These are phyloP conservation scores for Lagenaria siceraria DNA, from an alignment of 306 rosid genomes.

Conservation along the genomic window DNA sequence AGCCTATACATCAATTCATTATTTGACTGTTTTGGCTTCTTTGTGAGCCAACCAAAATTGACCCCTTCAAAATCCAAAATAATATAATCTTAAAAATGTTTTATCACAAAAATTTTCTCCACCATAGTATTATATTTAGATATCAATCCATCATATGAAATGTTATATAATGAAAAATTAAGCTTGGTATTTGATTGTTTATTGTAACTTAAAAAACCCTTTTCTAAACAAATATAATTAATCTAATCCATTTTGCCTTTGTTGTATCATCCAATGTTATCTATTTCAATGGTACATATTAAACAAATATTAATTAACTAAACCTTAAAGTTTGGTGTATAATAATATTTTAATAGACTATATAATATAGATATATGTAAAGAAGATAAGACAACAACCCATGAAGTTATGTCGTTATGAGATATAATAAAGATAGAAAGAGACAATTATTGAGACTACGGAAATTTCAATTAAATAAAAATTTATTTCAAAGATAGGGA, in stretches of 20 bases:
- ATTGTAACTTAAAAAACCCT: not conserved
- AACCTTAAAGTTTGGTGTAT: not conserved
- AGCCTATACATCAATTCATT: not conserved
- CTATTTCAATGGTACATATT: no score
- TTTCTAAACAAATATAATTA: not conserved
- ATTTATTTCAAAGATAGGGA: not conserved
- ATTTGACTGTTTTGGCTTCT: not conserved
- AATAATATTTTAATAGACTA: not conserved
- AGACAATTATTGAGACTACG: not conserved
- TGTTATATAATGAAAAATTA: not conserved
- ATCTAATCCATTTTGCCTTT: no score
- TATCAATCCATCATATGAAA: not conserved
- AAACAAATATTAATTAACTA: not conserved
- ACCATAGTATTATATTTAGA: not conserved
- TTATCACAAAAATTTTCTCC: not conserved
- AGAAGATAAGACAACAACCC: not conserved
- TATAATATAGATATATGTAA: not conserved
- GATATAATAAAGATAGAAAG: not conserved
- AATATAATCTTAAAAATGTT: not conserved
- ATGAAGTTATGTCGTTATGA: not conserved
- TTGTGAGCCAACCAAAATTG: not conserved
- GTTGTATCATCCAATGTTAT: no score
- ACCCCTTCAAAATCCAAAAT: not conserved
- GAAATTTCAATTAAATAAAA: not conserved
- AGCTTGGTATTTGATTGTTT: not conserved